Base-by-base conservation (phyloP, 2,329 filamentous ascomycete species). In the Monilinia vaccinii-corymbosi region DNA sequence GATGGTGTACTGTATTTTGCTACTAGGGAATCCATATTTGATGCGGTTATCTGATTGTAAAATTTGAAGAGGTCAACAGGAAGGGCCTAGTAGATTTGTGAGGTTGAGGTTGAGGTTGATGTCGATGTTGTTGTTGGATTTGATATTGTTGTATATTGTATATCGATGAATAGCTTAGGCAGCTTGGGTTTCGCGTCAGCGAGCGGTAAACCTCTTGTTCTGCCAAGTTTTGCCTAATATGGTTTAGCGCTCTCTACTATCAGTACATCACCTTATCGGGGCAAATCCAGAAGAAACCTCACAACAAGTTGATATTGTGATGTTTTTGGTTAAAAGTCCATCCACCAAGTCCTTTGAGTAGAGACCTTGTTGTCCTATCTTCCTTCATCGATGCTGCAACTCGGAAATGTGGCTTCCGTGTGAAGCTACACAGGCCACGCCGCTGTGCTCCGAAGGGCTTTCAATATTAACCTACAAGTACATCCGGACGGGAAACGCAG, bases 21-120 rank as follows among this genome's bases (percentile, higher is more conserved):
- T 70, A 99, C 91, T 74, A 99, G 85, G 70, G 90, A 84, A 76
- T 99, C 91, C 94, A 99, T 99, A 60, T 67, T 69, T 65, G 58
- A 61, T 44, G 25, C 18, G 3, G 11, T 18, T 32, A 13, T 36
- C 16, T 18, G 6, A 5, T 14, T 36, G 14, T 40, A 3, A n/a
- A 25, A 14, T 10, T 38, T 46, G 1, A 32, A 11, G 36, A 45
- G 16, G 40, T 38, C 10, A 31, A 34, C 14, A 5, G 8, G 21
- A n/a, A 28, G 23, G 21, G 16, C 42, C 18, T 47, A 21, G 25
- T 25, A 38, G 32, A 45, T 14, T 13, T 16, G 18, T 16, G 23
- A 31, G 8, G 13, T 59, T 46, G 40, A 28, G 25, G 25, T 6
- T 28, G 25, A 28, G 3, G 25, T 28, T 28, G 25, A 3, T 28